These are phyloP conservation scores for Rhizopus microsporus DNA, from an alignment of 371 early-diverging fungal genomes.

Conservation along the genomic window DNA sequence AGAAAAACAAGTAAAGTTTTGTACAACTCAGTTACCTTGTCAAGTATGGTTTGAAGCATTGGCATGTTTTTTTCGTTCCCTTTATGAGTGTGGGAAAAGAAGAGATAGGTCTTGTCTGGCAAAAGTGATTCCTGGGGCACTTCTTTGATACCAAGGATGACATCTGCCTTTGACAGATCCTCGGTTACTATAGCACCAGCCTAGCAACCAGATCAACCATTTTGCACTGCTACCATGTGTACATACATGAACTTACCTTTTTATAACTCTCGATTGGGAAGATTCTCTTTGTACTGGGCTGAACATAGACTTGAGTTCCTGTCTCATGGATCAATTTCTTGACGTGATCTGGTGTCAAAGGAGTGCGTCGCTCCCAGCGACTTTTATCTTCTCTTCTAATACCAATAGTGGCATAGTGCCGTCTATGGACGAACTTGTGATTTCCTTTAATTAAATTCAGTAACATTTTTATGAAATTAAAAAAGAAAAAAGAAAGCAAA, in stretches of 20 bases:
- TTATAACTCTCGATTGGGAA: constrained; percentile 80
- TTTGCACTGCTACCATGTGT: background rate
- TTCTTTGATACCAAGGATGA: constrained; percentile 97
- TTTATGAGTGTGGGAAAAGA: constrained; percentile 98
- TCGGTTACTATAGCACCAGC: constrained; percentile 90
- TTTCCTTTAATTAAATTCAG: constrained; percentile 3
- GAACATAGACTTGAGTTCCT: constrained; percentile 82
- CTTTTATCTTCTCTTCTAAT: constrained; percentile 95
- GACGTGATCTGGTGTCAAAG: constrained; percentile 82
- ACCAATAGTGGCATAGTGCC: constrained; percentile 53
- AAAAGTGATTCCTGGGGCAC: constrained; percentile 85
- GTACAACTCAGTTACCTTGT: constrained; percentile 63
- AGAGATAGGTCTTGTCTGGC: constrained; percentile 87
- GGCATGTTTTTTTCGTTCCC: constrained; percentile 94
- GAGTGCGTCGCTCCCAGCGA: constrained; percentile 93
- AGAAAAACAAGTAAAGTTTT: constrained; percentile 14
- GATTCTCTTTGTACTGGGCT: constrained; percentile 91
- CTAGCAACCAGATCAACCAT: constrained; percentile 29
- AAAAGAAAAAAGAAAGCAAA: background rate
- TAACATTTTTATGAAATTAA: constrained; percentile 6
- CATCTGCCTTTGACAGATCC: constrained; percentile 85
- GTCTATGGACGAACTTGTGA: constrained; percentile 1
- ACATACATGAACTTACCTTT: constrained; percentile 50
- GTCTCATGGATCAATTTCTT: constrained; percentile 77
- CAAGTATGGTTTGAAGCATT: constrained; percentile 82